Conservation (phyloP, 2,329 filamentous ascomycete species). For the Verticillium dahliae region DNA sequence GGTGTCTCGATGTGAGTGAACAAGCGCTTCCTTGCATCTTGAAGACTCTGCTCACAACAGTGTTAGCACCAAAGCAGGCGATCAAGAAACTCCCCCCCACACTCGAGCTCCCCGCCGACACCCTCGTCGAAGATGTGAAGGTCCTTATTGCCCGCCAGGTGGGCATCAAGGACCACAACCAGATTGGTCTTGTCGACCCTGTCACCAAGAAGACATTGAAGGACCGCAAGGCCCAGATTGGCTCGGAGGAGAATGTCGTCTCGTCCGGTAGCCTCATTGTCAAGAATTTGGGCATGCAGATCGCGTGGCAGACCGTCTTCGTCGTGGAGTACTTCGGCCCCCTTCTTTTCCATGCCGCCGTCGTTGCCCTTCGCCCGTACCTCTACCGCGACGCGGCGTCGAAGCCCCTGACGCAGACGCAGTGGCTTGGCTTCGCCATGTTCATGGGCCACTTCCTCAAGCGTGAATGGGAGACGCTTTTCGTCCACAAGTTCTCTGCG, state of each 20-base stretch:
- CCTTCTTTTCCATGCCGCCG: constrained; percentile 74
- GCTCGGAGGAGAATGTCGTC: constrained; percentile 40
- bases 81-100: constrained; percentile 47
- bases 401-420: constrained; percentile 54
- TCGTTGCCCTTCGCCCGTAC: constrained; percentile 66
- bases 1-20: constrained; percentile 30
- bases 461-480: constrained; percentile 90
- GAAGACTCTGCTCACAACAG: constrained; percentile 4
- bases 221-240: constrained; percentile 49
- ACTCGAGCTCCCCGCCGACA: constrained; percentile 39
- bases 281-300: constrained; percentile 88
- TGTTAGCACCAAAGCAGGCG: constrained; percentile 38
- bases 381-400: constrained; percentile 37
- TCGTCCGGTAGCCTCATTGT: constrained; percentile 62
- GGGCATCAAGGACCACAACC: constrained; percentile 50
- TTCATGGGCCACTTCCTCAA: constrained; percentile 84
- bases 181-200: constrained; percentile 56
- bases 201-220: constrained; percentile 56
- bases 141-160: constrained; percentile 42
- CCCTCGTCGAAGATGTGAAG: constrained; percentile 57
- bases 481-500: constrained; percentile 89
- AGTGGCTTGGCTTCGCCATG: constrained; percentile 68
- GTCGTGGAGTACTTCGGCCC: constrained; percentile 92
- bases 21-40: not conserved
- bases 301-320: constrained; percentile 90